phyloP scores from a whole-genome alignment of 495 filamentous ascomycete genomes.

The Penicillium cataractarum region DNA sequence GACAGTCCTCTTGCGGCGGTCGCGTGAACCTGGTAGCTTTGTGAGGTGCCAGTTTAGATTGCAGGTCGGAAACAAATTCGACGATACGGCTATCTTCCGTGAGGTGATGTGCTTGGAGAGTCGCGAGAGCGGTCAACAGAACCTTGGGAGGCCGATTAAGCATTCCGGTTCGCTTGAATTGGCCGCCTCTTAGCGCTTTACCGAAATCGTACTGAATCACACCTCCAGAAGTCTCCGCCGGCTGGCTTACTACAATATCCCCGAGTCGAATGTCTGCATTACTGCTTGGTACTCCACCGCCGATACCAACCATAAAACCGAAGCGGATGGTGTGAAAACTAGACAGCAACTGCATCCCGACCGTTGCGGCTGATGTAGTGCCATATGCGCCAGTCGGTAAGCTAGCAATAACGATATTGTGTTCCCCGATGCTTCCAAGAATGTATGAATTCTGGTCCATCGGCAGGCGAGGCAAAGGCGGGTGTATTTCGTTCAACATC shows the following conservation, averaged over 20 bases:
- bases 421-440: conserved; percentile 34
- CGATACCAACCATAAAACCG: conserved; percentile 47
- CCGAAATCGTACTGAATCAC: conserved; percentile 50
- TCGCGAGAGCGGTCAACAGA: conserved; percentile 30
- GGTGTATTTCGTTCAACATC: conserved; percentile 41
- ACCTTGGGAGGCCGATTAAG: conserved; percentile 33
- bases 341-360: conserved; percentile 35
- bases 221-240: conserved; percentile 31
- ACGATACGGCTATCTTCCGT: conserved; percentile 19
- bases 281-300: conserved; percentile 36
- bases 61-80: conserved; percentile 16
- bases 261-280: conserved; percentile 44
- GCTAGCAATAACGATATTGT: conserved; percentile 38
- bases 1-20: conserved; percentile 26
- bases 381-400: conserved; percentile 30
- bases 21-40: conserved; percentile 14
- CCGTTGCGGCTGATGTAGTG: conserved; percentile 29
- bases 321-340: conserved; percentile 41
- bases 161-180: conserved; percentile 35
- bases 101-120: conserved; percentile 14
- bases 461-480: conserved; percentile 11
- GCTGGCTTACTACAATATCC: conserved; percentile 48
- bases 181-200: conserved; percentile 29
- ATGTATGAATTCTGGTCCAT: conserved; percentile 42
- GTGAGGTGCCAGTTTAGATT: conserved; percentile 11